Conservation (phyloP, 148 eudicot species). For the Rhododendron simsii region DNA sequence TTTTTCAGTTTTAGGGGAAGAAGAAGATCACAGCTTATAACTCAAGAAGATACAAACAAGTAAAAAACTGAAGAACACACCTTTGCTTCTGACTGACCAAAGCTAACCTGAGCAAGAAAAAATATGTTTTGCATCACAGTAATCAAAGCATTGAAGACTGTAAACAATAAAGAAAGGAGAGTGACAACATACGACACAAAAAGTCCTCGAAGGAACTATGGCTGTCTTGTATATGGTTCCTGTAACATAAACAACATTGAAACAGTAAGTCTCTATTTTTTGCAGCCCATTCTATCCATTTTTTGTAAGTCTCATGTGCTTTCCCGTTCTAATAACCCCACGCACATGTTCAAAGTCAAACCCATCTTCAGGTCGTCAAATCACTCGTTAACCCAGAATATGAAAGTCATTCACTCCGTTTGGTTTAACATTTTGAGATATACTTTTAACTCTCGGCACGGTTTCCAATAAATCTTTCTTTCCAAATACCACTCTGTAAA, state of each 20-base stretch:
- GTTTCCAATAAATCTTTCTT: too few relatives aligned
- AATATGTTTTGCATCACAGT: conserved; percentile 1
- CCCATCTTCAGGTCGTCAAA: background rate
- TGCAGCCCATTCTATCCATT: background rate
- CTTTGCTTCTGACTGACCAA: conserved; percentile 96
- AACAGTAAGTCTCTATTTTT: background rate
- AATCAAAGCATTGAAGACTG: background rate
- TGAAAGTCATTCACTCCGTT: background rate
- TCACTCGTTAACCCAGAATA: background rate
- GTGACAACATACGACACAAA: conserved; percentile 64
- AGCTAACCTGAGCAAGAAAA: conserved; percentile 69
- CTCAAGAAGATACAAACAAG: conserved; percentile 1
- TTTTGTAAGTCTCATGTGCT: background rate
- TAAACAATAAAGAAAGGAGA: conserved; percentile 14
- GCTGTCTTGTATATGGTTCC: conserved; percentile 91
- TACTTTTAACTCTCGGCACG: too few relatives aligned
- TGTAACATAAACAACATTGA: conserved; percentile 31
- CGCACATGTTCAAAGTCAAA: background rate
- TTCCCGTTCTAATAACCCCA: background rate
- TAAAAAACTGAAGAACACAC: conserved; percentile 31
- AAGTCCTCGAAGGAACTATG: conserved; percentile 85
- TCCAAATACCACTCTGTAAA: too few relatives aligned
- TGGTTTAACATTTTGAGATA: too few relatives aligned
- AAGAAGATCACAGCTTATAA: background rate
- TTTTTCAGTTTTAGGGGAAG: background rate